Base-by-base conservation (phyloP, 805 yeast species). In the Lipomyces orientalis region DNA sequence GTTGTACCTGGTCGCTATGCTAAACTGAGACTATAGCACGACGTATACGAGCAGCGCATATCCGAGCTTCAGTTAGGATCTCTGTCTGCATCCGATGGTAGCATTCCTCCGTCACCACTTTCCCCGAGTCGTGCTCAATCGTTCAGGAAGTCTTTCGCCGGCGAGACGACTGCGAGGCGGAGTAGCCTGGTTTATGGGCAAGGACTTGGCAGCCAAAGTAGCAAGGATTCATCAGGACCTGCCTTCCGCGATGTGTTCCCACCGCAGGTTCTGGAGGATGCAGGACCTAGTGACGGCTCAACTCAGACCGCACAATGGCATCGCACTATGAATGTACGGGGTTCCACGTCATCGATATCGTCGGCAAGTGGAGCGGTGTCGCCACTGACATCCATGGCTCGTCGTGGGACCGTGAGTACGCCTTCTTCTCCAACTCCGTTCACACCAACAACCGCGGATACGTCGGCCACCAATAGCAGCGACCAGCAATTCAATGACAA, bases 1-100 rank as follows among this genome's bases (percentile, higher is more conserved):
- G 12, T 19, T 4, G 29, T 1, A 7, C 16, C 19, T 29, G 22
- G 9, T 6, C 29, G 29, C 29, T 1, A 39, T 31, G 19, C 25
- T 33, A n/a, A n/a, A 25, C 12, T 35, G 29, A 19, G n/a, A 33
- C 14, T 12, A 39, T 14, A 64, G 67, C 46, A 59, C 56, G 64
- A 64, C 31, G 57, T 22, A 1, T 64, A 64, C 34, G 54, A 51
- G 2, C 56, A 6, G 14, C 62, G 67, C 29, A 34, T 60, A n/a
- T 61, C 60, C 5, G 62, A 64, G 35, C 60, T 64, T 14, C 54
- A 56, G 10, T n/a, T n/a, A n/a, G 49, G 22, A 43, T 16, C 49
- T 19, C 22, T 14, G 19, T n/a, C 49, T 19, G 49, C 49, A n/a
- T 43, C 49, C 16, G 49, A 43, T 1, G 49, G 49, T 16, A 43